phyloP scores from a whole-genome alignment of 2,329 filamentous ascomycete species.

The Zymoseptoria pseudotritici region DNA sequence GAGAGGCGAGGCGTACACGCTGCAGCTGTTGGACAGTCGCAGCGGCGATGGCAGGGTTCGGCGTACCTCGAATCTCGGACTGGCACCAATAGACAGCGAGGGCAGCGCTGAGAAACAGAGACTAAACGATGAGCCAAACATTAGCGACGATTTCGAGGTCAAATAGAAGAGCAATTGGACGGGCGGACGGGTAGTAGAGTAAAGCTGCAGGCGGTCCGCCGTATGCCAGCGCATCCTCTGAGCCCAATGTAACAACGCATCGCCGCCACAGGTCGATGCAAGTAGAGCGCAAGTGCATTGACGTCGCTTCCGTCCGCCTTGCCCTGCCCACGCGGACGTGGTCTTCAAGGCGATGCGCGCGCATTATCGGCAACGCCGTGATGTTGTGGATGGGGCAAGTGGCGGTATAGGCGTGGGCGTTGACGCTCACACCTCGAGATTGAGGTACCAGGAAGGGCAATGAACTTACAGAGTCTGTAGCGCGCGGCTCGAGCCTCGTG shows the following conservation, averaged over 20 bases:
- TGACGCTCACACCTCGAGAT: not conserved
- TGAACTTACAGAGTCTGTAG: not conserved
- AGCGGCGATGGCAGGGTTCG: conserved; percentile 2
- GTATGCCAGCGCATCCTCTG: conserved; percentile 20
- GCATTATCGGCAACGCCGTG: not conserved
- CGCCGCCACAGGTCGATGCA: not conserved
- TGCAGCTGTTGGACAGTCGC: not conserved
- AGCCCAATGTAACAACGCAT: conserved; percentile 22
- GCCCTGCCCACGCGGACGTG: conserved; percentile 16
- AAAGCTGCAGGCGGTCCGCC: conserved; percentile 18
- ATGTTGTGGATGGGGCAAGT: not conserved
- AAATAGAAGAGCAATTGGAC: conserved; percentile 21
- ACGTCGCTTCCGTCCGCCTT: conserved; percentile 8
- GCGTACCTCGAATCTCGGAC: conserved; percentile 11
- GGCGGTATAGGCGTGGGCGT: not conserved
- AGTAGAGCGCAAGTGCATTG: conserved; percentile 1
- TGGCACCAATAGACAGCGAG: conserved; percentile 12
- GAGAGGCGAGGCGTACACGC: conserved; percentile 8
- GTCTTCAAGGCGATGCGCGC: conserved; percentile 3
- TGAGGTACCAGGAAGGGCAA: not conserved
- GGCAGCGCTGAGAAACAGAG: conserved; percentile 13
- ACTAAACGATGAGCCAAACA: conserved; percentile 19
- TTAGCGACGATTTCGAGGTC: conserved; percentile 21
- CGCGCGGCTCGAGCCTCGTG: not conserved
- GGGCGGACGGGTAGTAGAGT: conserved; percentile 15